A percentile compares a stretch with the other conserved stretches of the same genome.
These are phyloP conservation scores for Fusarium redolens DNA, from an alignment of 2,329 filamentous ascomycete genomes.

Conservation along the genomic window DNA sequence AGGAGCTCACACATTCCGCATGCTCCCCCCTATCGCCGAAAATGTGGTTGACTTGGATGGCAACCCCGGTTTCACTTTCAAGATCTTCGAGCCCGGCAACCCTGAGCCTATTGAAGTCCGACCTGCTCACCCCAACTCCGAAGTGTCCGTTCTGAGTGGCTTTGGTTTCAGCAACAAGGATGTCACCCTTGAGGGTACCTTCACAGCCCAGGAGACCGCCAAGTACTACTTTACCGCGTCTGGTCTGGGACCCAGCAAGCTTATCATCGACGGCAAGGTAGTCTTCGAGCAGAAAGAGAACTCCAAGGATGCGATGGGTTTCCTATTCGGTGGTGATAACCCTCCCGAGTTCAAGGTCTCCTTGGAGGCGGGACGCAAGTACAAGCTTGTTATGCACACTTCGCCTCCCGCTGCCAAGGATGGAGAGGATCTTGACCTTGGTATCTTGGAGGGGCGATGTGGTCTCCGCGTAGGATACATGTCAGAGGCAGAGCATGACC, in stretches of 20 bases:
- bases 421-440: conserved; percentile 44
- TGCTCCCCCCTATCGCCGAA: conserved; percentile 42
- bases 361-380: conserved; percentile 46
- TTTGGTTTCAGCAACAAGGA: conserved; percentile 44
- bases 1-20: conserved; percentile 46
- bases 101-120: conserved; percentile 40
- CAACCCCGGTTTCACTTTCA: conserved; percentile 48
- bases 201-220: conserved; percentile 46
- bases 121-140: conserved; percentile 43
- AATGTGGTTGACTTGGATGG: conserved; percentile 48
- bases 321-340: conserved; percentile 47
- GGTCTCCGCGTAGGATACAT: conserved; percentile 50
- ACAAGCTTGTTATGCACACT: conserved; percentile 48
- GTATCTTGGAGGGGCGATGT: conserved; percentile 49
- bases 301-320: conserved; percentile 50
- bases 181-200: conserved; percentile 47
- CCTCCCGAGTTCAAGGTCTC: conserved; percentile 48
- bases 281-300: conserved; percentile 49
- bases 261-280: conserved; percentile 48
- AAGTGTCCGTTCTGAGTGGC: conserved; percentile 38
- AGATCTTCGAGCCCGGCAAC: conserved; percentile 45
- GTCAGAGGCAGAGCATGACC: conserved; percentile 48
- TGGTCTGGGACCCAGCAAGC: conserved; percentile 47
- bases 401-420: conserved; percentile 43
- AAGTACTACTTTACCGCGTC: conserved; percentile 49